These are phyloP conservation scores for Talaromyces sp. DNA, from an alignment of 2,329 filamentous ascomycete species.

Conservation along the genomic window DNA sequence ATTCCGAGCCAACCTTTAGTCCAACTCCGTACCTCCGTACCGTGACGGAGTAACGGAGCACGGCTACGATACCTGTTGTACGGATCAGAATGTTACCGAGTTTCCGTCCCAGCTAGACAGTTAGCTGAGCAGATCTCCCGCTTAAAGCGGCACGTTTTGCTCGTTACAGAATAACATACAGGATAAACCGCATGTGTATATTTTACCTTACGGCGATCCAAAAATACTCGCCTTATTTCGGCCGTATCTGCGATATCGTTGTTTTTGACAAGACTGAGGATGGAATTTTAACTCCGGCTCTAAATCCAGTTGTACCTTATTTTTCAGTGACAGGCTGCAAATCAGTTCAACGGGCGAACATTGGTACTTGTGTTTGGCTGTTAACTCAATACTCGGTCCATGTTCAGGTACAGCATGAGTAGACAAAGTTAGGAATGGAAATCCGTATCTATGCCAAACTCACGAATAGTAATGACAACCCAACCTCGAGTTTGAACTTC, in stretches of 20 bases:
- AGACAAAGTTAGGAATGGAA: conserved; percentile 3
- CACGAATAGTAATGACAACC: neutral
- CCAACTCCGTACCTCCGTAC: neutral
- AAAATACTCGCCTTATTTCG: neutral
- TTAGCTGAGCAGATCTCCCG: conserved; percentile 15
- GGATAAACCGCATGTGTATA: neutral
- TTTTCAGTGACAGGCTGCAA: neutral
- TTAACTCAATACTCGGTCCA: neutral
- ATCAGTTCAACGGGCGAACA: neutral
- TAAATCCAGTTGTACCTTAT: neutral
- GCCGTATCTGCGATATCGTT: neutral
- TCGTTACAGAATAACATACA: neutral
- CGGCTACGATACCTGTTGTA: neutral
- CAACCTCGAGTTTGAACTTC: neutral
- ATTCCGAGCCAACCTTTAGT: neutral
- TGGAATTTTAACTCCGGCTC: neutral
- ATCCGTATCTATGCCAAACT: conserved; percentile 1
- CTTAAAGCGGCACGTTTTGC: conserved; percentile 14
- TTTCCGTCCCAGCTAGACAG: neutral
- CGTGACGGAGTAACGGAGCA: neutral
- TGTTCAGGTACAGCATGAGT: neutral
- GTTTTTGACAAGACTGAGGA: neutral
- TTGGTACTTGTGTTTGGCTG: neutral
- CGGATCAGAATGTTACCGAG: conserved; percentile 3
- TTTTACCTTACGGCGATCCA: neutral